A percentile compares a stretch with the other conserved stretches of the same genome.
phyloP scores from a whole-genome alignment of 2,329 filamentous ascomycete genomes.

The Ceratocystis cacaofunesta region DNA sequence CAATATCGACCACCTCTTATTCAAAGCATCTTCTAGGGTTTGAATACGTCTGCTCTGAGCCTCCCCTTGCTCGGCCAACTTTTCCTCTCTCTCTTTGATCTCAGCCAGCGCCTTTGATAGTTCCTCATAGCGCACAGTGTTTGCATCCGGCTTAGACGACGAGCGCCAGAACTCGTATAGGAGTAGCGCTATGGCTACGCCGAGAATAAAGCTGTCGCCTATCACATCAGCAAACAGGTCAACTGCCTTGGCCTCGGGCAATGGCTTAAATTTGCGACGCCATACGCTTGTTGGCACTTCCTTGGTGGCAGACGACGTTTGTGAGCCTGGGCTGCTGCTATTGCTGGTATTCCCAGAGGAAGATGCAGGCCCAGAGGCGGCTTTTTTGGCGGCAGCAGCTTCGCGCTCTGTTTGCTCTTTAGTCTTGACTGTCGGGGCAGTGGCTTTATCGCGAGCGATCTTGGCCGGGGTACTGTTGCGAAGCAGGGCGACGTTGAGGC shows the following conservation, averaged over 20 bases:
- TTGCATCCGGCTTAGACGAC: slow-evolving; percentile 45
- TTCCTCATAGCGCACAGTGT: slow-evolving; percentile 37
- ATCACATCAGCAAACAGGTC: slow-evolving; percentile 52
- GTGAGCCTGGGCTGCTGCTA: neutral
- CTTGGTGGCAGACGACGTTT: slow-evolving; percentile 8
- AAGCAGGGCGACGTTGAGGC: slow-evolving; percentile 43
- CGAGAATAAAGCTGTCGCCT: slow-evolving; percentile 47
- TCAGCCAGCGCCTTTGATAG: slow-evolving; percentile 35
- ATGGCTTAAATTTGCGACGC: slow-evolving; percentile 44
- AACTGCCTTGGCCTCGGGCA: slow-evolving; percentile 51
- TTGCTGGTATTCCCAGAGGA: neutral
- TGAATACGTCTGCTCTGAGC: slow-evolving; percentile 35
- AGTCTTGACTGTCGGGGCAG: slow-evolving; percentile 50
- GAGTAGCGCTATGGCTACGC: slow-evolving; percentile 41
- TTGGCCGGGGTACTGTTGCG: slow-evolving; percentile 43
- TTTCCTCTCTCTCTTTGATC: slow-evolving; percentile 35
- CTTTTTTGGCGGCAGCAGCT: slow-evolving; percentile 21
- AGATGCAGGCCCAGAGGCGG: neutral
- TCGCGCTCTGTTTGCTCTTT: slow-evolving; percentile 45
- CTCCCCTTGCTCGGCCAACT: slow-evolving; percentile 32
- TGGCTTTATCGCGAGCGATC: slow-evolving; percentile 45
- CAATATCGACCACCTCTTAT: slow-evolving; percentile 36
- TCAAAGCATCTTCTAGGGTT: slow-evolving; percentile 39
- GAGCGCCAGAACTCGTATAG: slow-evolving; percentile 47
- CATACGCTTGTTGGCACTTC: slow-evolving; percentile 33